These are phyloP conservation scores for Arthrobotrys pseudoclavata DNA, from an alignment of 2,329 filamentous ascomycete species.

Conservation along the genomic window DNA sequence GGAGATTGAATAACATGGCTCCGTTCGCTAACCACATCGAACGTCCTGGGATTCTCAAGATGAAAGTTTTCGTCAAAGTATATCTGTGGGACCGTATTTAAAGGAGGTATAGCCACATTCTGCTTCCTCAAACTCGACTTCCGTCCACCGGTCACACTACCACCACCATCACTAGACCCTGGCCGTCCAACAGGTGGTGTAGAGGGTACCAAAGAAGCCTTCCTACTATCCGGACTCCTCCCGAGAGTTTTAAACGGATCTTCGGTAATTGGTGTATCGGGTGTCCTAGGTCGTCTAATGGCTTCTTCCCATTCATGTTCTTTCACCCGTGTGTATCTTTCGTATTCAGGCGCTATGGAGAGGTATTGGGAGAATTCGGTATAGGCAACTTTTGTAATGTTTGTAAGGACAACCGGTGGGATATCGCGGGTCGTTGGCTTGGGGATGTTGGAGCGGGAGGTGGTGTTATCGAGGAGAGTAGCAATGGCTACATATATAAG, in stretches of 20 bases:
- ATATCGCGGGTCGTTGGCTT: slow-evolving; percentile 90
- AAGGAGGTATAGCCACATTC: slow-evolving; percentile 80
- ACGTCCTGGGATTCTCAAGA: slow-evolving; percentile 93
- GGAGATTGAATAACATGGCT: slow-evolving; percentile 88
- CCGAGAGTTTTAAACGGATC: not conserved
- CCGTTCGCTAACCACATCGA: slow-evolving; percentile 94
- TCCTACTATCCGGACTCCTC: slow-evolving; percentile 48
- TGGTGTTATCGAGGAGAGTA: slow-evolving; percentile 78
- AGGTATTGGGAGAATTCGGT: slow-evolving; percentile 88
- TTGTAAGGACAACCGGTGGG: slow-evolving; percentile 89
- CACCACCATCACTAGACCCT: slow-evolving; percentile 38
- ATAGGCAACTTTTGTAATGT: slow-evolving; percentile 83
- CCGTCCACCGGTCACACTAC: slow-evolving; percentile 10
- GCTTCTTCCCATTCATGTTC: slow-evolving; percentile 72
- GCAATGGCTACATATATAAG: slow-evolving; percentile 78
- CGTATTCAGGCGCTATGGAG: slow-evolving; percentile 86
- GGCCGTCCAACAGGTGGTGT: slow-evolving; percentile 29
- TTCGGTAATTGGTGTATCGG: slow-evolving; percentile 50
- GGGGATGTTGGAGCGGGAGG: slow-evolving; percentile 86
- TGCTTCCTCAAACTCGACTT: slow-evolving; percentile 67
- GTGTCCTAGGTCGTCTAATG: slow-evolving; percentile 61
- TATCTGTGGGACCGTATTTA: slow-evolving; percentile 91
- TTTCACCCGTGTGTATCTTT: slow-evolving; percentile 86
- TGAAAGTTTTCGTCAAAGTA: slow-evolving; percentile 97
- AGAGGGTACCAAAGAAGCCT: slow-evolving; percentile 42